Evolutionary conservation across 371 early-diverging fungal species (phyloP), one percentile per base, ranked within the genome.

Genomic region (Enterospora canceri): DNA sequence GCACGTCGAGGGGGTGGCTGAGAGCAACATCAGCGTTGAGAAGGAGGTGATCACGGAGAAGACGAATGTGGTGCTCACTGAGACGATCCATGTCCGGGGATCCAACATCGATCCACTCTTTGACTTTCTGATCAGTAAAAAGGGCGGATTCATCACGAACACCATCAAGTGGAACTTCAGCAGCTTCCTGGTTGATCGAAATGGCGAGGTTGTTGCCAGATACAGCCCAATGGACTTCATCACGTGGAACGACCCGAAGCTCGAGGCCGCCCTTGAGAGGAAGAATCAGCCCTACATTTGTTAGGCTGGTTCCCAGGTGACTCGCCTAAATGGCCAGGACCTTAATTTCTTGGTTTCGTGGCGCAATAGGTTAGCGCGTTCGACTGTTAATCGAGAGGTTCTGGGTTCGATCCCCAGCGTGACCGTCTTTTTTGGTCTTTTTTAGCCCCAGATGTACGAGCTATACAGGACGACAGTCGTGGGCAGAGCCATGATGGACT

Each of bases 11-110:
- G 58, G 30, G 4, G 19, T 18, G 19, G 24, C 15, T 5, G 24
- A 59, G 40, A 8, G 24, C 16, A 35, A 59, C 21, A 59, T 59
- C 2, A 59, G 35, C 21, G 8, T 16, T 19, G 23, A 8, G 18
- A 59, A 1, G 40, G 40, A 40, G 16, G 23, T 40, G 1, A n/a
- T 26, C 0, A 67, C 65, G 48, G 24, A 68, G 34, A 87, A 65
- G 31, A 87, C 88, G 21, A 79, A 83, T 0, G 91, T 90, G 83
- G 86, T 86, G 30, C 73, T 92, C 56, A 87, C 89, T 80, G 85
- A 87, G 60, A 88, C 89, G 76, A 83, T 90, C 71, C 85, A 87
- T 47, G 90, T 91, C n/a, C 87, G 87, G 68, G 90, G 90, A 8
- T 74, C 81, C 28, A 78, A 87, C 29, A 86, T 82, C 55, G 82